Conservation (phyloP, 768 basidiomycete species). For the Mycena rosella region DNA sequence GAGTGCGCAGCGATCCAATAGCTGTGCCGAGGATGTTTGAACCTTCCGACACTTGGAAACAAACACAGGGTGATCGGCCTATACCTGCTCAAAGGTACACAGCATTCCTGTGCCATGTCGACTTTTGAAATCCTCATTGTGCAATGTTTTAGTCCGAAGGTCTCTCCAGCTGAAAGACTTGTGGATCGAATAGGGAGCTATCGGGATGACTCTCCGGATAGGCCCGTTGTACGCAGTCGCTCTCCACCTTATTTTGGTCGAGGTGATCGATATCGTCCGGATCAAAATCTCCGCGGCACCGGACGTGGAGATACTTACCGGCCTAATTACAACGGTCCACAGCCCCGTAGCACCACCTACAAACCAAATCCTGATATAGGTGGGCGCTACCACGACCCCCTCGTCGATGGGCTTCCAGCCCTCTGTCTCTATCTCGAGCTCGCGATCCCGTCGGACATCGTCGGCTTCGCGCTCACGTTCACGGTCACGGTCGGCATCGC, state of each 20-base stretch:
- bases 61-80: constrained; percentile 62
- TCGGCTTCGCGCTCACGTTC: constrained; percentile 4
- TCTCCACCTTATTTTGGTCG: constrained; percentile 42
- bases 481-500: constrained; percentile 44
- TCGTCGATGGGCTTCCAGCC: constrained; percentile 18
- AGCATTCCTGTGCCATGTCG: constrained; percentile 33
- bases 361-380: constrained; percentile 10
- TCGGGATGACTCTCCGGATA: constrained; percentile 54
- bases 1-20: constrained; percentile 48
- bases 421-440: constrained; percentile 26
- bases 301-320: constrained; percentile 64
- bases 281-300: constrained; percentile 55
- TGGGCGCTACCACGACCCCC: constrained; percentile 5
- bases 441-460: constrained; percentile 23
- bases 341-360: constrained; percentile 20
- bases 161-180: constrained; percentile 48
- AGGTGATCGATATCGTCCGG: constrained; percentile 67
- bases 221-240: constrained; percentile 47
- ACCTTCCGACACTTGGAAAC: constrained; percentile 80
- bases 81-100: constrained; percentile 57
- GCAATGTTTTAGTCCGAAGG: constrained; percentile 41
- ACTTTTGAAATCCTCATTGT: constrained; percentile 30
- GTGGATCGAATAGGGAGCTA: constrained; percentile 50
- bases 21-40: constrained; percentile 72
- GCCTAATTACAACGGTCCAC: constrained; percentile 56